phyloP scores from a whole-genome alignment of 169 alveolate species.

The Plasmodium sp. region DNA sequence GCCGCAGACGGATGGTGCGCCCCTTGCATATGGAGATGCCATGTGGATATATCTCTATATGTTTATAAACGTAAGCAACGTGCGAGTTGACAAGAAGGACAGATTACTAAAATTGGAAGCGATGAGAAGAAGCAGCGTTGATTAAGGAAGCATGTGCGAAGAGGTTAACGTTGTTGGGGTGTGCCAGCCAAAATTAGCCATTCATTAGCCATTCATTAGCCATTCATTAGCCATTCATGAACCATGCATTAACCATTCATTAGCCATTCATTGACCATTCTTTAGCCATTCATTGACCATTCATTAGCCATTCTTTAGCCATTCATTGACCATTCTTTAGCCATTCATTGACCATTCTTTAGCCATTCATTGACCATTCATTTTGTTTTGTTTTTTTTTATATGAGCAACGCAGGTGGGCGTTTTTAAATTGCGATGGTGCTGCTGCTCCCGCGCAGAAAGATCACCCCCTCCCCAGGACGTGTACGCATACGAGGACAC shows the following conservation, averaged over 20 bases:
- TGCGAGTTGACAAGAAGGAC: not conserved
- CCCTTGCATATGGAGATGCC: not conserved
- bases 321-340: too few species aligned
- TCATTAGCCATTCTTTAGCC: too few species aligned
- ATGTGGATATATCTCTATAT: not conserved
- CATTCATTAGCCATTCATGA: too few species aligned
- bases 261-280: too few species aligned
- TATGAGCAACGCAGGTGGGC: not conserved
- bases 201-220: too few species aligned
- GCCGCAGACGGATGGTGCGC: not conserved
- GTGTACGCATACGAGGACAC: not conserved
- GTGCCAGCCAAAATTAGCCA: not conserved
- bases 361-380: too few species aligned
- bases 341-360: too few species aligned
- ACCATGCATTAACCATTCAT: too few species aligned
- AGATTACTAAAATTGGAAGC: not conserved
- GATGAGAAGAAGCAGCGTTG: not conserved
- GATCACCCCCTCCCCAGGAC: not conserved
- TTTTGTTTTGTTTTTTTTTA: not conserved
- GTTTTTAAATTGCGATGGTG: not conserved
- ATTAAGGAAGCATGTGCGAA: not conserved
- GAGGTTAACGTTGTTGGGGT: not conserved
- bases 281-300: too few species aligned
- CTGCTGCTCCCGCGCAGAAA: not conserved
- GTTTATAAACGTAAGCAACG: not conserved